These are phyloP conservation scores for Mortierella sp. DNA, from an alignment of 371 early-diverging fungal genomes.

Conservation along the genomic window DNA sequence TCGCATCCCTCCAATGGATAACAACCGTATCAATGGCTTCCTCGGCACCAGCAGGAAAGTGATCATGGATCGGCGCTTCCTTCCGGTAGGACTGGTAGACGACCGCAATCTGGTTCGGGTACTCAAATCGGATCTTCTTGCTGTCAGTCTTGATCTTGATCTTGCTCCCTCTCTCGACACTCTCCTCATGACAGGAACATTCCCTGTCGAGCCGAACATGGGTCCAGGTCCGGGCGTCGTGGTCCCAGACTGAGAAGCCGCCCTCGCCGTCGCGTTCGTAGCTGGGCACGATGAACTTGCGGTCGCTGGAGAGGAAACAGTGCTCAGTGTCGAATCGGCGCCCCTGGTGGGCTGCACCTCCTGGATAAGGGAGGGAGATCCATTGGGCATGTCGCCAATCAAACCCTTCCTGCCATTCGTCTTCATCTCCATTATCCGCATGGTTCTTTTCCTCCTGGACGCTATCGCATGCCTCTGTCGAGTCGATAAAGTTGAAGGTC, in stretches of 20 bases:
- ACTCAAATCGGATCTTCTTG: constrained; percentile 25
- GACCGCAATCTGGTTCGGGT: constrained; percentile 29
- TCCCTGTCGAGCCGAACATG: constrained; percentile 23
- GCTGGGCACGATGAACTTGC: constrained; percentile 37
- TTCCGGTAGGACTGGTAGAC: constrained; percentile 42
- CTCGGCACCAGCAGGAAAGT: constrained; percentile 1
- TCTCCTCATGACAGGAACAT: constrained; percentile 50
- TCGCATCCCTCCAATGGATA: constrained; percentile 40
- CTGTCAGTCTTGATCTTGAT: constrained; percentile 38
- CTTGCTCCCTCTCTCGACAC: constrained; percentile 22
- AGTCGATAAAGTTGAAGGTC: constrained; percentile 43
- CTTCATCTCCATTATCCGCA: constrained; percentile 9
- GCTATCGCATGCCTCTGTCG: constrained; percentile 33
- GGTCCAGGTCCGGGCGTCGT: constrained; percentile 30
- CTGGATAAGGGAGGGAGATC: constrained; percentile 47
- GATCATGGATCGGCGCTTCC: constrained; percentile 14
- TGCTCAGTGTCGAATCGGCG: constrained; percentile 44
- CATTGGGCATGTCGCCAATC: constrained; percentile 46
- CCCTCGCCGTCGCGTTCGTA: constrained; percentile 37
- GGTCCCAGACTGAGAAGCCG: constrained; percentile 52
- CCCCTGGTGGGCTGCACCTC: constrained; percentile 18
- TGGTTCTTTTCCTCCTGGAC: constrained; percentile 6
- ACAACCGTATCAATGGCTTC: constrained; percentile 46
- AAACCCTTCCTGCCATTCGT: constrained; percentile 4
- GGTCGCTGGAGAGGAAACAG: constrained; percentile 41